phyloP scores from a whole-genome alignment of 2,329 filamentous ascomycete genomes.

The Talaromyces sp. region DNA sequence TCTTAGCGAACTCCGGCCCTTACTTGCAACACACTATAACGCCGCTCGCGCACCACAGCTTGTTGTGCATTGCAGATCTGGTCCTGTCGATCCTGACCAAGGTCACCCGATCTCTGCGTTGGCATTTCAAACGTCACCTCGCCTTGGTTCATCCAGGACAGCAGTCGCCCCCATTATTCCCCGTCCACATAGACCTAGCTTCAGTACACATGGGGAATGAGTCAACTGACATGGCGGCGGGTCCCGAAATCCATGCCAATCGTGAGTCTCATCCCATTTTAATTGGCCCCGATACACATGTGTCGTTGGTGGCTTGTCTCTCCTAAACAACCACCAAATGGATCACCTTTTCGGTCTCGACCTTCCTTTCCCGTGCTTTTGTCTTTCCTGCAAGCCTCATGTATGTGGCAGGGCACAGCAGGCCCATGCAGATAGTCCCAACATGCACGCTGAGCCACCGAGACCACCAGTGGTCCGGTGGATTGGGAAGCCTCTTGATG shows the following conservation, averaged over 20 bases:
- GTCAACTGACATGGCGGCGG: conserved; percentile 26
- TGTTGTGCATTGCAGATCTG: conserved; percentile 22
- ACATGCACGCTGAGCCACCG: conserved; percentile 3
- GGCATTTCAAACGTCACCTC: conserved; percentile 30
- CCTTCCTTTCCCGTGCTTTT: not conserved
- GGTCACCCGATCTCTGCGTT: conserved; percentile 43
- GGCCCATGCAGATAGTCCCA: not conserved
- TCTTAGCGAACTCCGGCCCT: not conserved
- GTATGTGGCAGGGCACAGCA: conserved; percentile 1
- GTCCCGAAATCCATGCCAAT: conserved; percentile 20
- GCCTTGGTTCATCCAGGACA: not conserved
- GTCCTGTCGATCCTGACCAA: conserved; percentile 32
- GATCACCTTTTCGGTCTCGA: not conserved
- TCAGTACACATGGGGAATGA: conserved; percentile 20
- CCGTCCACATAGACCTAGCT: conserved; percentile 14
- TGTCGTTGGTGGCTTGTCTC: conserved; percentile 6
- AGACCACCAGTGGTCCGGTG: not conserved
- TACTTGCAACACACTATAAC: conserved; percentile 1
- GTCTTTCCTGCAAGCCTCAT: not conserved
- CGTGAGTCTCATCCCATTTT: conserved; percentile 17
- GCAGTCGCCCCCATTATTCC: conserved; percentile 6
- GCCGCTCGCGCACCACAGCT: conserved; percentile 10
- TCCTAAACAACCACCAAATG: not conserved
- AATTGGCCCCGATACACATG: conserved; percentile 6
- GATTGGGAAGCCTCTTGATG: not conserved